A percentile compares a stretch with the other conserved stretches of the same genome.
phyloP scores from a whole-genome alignment of 2,329 filamentous ascomycete species.

The Escovopsis sp. region DNA sequence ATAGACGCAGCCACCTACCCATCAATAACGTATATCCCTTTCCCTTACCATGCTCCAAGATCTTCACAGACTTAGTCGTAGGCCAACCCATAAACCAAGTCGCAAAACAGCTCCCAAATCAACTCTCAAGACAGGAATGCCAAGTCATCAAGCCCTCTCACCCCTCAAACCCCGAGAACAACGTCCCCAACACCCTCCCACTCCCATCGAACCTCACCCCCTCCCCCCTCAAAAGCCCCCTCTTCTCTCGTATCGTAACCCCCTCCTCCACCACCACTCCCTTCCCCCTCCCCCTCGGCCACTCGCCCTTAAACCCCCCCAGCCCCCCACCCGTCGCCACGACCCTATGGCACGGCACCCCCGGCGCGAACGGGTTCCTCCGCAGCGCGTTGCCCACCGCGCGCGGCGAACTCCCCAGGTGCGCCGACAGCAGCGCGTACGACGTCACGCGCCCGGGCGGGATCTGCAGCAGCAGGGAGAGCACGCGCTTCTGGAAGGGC shows the following conservation, averaged over 20 bases:
- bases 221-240: conserved; percentile 42
- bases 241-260: conserved; percentile 49
- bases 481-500: conserved; percentile 48
- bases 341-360: conserved; percentile 69
- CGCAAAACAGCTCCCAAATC: too few species aligned
- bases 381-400: conserved; percentile 66
- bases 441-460: conserved; percentile 62
- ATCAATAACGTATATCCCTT: too few species aligned
- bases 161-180: conserved; percentile 24
- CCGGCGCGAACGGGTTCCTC: conserved; percentile 67
- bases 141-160: not conserved
- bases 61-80: too few species aligned
- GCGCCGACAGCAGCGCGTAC: conserved; percentile 55
- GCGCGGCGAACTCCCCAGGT: conserved; percentile 55
- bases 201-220: conserved; percentile 47
- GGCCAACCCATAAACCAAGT: too few species aligned
- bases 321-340: conserved; percentile 57
- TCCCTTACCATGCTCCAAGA: too few species aligned
- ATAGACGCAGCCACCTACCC: too few species aligned
- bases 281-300: conserved; percentile 29
- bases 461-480: conserved; percentile 60
- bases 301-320: conserved; percentile 56
- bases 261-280: conserved; percentile 31
- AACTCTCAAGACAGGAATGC: not conserved
- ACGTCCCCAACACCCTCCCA: conserved; percentile 44